A percentile compares a stretch with the other conserved stretches of the same genome.
Conservation (phyloP, 371 early-diverging fungal genomes). For the Mortierella sp. region DNA sequence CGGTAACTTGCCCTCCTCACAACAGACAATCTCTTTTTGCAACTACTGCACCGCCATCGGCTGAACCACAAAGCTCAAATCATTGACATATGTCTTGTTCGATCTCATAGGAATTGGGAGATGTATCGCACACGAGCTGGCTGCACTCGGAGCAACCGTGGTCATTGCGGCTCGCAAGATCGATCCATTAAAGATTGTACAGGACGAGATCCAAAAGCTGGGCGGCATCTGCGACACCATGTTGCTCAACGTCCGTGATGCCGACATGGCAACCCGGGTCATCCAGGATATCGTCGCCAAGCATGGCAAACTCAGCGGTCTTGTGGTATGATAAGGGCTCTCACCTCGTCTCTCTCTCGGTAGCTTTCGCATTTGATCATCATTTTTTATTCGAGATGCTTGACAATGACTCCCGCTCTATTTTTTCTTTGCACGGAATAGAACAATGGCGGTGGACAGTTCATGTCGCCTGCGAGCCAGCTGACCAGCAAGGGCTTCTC, state of each 20-base stretch:
- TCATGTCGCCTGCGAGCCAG: slow-evolving; percentile 56
- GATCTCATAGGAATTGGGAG: slow-evolving; percentile 61
- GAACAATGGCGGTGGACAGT: slow-evolving; percentile 70
- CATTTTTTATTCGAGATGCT: not conserved
- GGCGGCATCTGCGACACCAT: slow-evolving; percentile 57
- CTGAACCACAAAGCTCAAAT: not conserved
- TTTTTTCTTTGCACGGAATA: not conserved
- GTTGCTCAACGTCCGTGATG: slow-evolving; percentile 61
- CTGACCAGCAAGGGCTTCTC: slow-evolving; percentile 61
- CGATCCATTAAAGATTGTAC: slow-evolving; percentile 55
- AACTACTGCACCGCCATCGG: not conserved
- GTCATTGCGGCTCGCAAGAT: slow-evolving; percentile 61
- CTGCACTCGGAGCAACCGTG: slow-evolving; percentile 63
- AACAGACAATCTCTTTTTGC: not conserved
- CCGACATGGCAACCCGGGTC: slow-evolving; percentile 40
- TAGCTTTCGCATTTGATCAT: not conserved
- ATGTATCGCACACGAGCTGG: slow-evolving; percentile 64
- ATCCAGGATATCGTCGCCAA: slow-evolving; percentile 55
- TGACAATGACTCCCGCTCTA: not conserved
- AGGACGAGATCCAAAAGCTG: slow-evolving; percentile 57
- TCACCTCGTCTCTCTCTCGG: too few relatives aligned
- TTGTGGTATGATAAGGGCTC: slow-evolving; percentile 56
- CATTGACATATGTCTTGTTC: not conserved
- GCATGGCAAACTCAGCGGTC: slow-evolving; percentile 56
- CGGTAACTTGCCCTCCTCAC: slow-evolving; percentile 18